Conservation (phyloP, 192 early-diverging fungal genomes). For the Gryganskiella cystojenkinii region DNA sequence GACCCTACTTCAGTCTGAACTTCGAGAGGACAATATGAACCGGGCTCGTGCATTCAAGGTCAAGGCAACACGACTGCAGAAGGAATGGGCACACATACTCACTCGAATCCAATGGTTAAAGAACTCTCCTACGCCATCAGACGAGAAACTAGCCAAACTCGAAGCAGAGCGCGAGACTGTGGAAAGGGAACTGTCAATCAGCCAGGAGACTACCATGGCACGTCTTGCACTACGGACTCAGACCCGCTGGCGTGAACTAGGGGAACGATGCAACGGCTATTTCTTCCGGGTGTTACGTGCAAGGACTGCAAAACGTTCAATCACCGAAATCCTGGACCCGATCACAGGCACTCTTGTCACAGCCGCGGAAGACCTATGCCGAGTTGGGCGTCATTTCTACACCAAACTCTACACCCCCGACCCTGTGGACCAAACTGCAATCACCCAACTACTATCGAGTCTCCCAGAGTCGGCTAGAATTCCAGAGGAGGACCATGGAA, state of each 20-base stretch:
- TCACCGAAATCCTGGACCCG: neutral
- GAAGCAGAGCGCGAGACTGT: neutral
- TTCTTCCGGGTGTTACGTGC: conserved; percentile 15
- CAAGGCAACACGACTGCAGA: neutral
- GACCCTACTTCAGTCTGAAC: neutral
- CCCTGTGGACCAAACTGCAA: conserved; percentile 1
- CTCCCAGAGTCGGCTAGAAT: neutral
- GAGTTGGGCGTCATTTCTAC: neutral
- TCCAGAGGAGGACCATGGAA: neutral
- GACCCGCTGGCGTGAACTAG: conserved; percentile 20
- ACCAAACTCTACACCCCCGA: conserved; percentile 16
- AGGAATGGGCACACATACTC: neutral
- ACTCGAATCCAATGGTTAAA: conserved; percentile 4
- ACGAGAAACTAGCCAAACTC: neutral
- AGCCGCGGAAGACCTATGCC: neutral
- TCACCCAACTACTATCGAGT: neutral
- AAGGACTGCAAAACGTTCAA: conserved; percentile 9
- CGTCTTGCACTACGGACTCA: neutral
- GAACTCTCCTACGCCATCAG: neutral
- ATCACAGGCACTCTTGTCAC: neutral
- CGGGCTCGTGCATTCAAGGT: too few relatives aligned
- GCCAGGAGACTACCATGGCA: neutral
- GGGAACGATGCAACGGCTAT: conserved; percentile 25
- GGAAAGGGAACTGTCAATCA: neutral
- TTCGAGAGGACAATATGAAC: neutral